Conservation (phyloP, 768 basidiomycete genomes). For the Crucibulum laeve region DNA sequence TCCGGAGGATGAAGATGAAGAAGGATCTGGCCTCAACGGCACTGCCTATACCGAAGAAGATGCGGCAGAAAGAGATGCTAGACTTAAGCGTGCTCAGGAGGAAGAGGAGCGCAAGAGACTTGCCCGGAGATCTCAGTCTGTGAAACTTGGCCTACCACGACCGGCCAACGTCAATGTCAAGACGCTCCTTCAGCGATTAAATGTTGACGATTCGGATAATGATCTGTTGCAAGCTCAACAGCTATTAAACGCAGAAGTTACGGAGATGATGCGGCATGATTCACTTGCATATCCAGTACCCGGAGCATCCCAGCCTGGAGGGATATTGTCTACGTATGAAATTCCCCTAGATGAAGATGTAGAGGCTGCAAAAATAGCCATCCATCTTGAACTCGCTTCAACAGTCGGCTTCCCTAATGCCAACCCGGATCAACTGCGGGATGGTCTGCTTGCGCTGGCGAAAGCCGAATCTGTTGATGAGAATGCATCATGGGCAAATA, state of each 20-base stretch:
- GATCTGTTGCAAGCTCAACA: slow-evolving; percentile 46
- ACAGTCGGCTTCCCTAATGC: slow-evolving; percentile 85
- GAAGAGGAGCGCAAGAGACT: slow-evolving; percentile 76
- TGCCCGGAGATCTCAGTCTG: slow-evolving; percentile 77
- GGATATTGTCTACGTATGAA: slow-evolving; percentile 61
- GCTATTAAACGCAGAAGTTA: slow-evolving; percentile 76
- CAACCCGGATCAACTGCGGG: slow-evolving; percentile 70
- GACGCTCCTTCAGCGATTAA: slow-evolving; percentile 56
- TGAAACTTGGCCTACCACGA: slow-evolving; percentile 81
- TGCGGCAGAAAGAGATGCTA: slow-evolving; percentile 87
- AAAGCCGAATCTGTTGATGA: slow-evolving; percentile 61
- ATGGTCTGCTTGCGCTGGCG: slow-evolving; percentile 64
- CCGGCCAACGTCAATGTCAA: slow-evolving; percentile 79
- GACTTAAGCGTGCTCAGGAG: slow-evolving; percentile 57
- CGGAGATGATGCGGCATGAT: slow-evolving; percentile 79
- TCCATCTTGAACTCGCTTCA: slow-evolving; percentile 79
- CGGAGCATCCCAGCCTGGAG: slow-evolving; percentile 76
- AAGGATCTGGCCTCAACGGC: slow-evolving; percentile 48
- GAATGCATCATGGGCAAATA: slow-evolving; percentile 64
- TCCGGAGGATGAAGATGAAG: slow-evolving; percentile 87
- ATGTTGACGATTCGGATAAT: slow-evolving; percentile 40
- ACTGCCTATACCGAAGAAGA: slow-evolving; percentile 65
- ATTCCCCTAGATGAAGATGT: slow-evolving; percentile 78
- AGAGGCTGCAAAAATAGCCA: slow-evolving; percentile 58
- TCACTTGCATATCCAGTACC: slow-evolving; percentile 84